These are phyloP conservation scores for Aphanomyces stellatus DNA, from an alignment of 352 stramenopile species.

Conservation along the genomic window DNA sequence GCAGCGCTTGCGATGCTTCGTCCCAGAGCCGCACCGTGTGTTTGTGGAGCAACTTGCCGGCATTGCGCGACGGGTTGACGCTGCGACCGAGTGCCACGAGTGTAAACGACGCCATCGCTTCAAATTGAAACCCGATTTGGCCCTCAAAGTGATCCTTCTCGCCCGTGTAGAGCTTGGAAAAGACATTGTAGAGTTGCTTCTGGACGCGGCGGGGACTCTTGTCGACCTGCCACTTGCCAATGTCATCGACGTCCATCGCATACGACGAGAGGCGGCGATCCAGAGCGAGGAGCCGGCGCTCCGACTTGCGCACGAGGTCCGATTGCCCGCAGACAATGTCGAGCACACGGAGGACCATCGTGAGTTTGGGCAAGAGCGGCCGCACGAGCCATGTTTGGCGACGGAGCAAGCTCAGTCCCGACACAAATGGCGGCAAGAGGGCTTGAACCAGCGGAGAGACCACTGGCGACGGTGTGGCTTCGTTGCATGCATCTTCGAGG, in stretches of 20 bases:
- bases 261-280: slow-evolving; percentile 51
- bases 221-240: slow-evolving; percentile 46
- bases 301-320: slow-evolving; percentile 47
- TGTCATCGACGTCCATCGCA: slow-evolving; percentile 51
- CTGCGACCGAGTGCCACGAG: slow-evolving; percentile 75
- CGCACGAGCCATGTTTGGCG: slow-evolving; percentile 72
- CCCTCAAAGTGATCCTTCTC: slow-evolving; percentile 87
- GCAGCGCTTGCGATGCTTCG: slow-evolving; percentile 56
- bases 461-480: slow-evolving; percentile 14
- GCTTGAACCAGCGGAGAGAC: slow-evolving; percentile 38
- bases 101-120: slow-evolving; percentile 69
- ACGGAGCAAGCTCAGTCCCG: slow-evolving; percentile 66
- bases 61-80: slow-evolving; percentile 59
- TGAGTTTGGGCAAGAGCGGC: slow-evolving; percentile 52
- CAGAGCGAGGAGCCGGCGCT: slow-evolving; percentile 51
- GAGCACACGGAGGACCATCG: slow-evolving; percentile 50
- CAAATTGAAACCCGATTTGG: slow-evolving; percentile 85
- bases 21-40: slow-evolving; percentile 80
- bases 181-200: slow-evolving; percentile 81
- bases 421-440: slow-evolving; percentile 68
- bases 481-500: slow-evolving; percentile 29
- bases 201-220: slow-evolving; percentile 31
- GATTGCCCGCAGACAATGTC: slow-evolving; percentile 71
- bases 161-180: slow-evolving; percentile 80
- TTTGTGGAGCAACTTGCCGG: slow-evolving; percentile 49